Evolutionary conservation across 2,329 filamentous ascomycete genomes (phyloP), one percentile per base, ranked within the genome.

Genomic region (Dactylellina parvicollis): DNA sequence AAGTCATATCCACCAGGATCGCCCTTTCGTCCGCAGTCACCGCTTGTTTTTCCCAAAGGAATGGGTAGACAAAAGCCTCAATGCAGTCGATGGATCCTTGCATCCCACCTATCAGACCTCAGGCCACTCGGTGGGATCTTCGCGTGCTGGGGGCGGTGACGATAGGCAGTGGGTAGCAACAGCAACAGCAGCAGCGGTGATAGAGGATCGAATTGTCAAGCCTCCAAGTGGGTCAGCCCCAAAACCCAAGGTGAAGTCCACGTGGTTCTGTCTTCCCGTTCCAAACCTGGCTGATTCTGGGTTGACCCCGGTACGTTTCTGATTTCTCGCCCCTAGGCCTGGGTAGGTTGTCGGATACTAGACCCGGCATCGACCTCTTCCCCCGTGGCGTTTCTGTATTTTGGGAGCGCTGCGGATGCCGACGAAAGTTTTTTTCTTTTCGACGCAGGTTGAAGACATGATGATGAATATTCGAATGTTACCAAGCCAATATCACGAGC

Each of bases 221-320:
- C 60, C 49, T 65, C 44, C 36, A 22, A 20, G 57, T 62, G 60
- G 67, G 59, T 65, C 62, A 52, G 62, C 52, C 62, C 47, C 52
- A 59, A 34, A 65, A 47, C 16, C 46, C 66, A 56, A 42, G 38
- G 56, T 62, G 52, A 59, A 64, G 67, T 65, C 67, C 67, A 72
- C 67, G 67, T 72, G 67, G 67, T 65, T 72, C 30, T 65, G 34
- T 72, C 56, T 44, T 72, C 67, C 67, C 67, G 67, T 72, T 65
- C 26, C 20, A 60, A 26, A 57, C 67, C 67, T 59, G 59, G 67
- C 67, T 59, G 50, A 12, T 36, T 36, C 57, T 56, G 59, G 59
- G 59, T 50, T 52, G 32, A 64, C 50, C 50, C 59, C 60, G 57
- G 42, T 64, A 57, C 28, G 28, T 47, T 20, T 36, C 59, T 52